Evolutionary conservation across 176 grass and related monocot species (phyloP).

Genomic region (Phyllostachys edulis): DNA sequence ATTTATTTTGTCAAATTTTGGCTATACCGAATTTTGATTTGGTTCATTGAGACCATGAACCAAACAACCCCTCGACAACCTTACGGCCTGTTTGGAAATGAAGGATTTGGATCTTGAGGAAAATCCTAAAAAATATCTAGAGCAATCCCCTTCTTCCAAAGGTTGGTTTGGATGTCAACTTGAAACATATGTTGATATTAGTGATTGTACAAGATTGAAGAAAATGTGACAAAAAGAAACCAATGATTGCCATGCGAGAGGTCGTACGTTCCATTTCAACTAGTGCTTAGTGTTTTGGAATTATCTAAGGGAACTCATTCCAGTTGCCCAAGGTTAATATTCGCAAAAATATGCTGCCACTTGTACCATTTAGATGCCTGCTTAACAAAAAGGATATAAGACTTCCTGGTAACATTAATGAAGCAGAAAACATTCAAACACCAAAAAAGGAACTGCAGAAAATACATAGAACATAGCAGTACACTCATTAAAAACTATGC

Average conservation of each 20-base stretch:
- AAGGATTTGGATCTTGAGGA: too few relatives aligned
- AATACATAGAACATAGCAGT: not conserved
- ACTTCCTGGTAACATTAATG: not conserved
- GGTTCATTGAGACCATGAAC: too few relatives aligned
- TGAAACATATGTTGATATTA: too few relatives aligned
- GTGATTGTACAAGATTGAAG: too few relatives aligned
- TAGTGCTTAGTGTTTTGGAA: not conserved
- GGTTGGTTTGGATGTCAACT: too few relatives aligned
- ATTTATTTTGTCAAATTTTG: too few relatives aligned
- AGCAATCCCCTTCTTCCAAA: too few relatives aligned
- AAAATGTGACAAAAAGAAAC: not conserved
- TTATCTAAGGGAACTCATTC: not conserved
- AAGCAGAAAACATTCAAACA: not conserved
- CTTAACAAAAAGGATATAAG: not conserved
- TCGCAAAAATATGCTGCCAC: not conserved
- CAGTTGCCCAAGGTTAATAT: not conserved
- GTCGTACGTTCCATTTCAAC: not conserved
- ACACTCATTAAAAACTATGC: not conserved
- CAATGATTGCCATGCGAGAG: not conserved
- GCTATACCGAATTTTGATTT: too few relatives aligned
- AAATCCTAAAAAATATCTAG: too few relatives aligned
- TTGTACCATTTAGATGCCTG: not conserved
- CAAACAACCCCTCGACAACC: too few relatives aligned
- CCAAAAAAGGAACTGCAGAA: not conserved
- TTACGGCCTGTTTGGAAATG: too few relatives aligned